Conservation (phyloP, 1,284 basidiomycete species). For the Sanghuangporus weigelae region DNA sequence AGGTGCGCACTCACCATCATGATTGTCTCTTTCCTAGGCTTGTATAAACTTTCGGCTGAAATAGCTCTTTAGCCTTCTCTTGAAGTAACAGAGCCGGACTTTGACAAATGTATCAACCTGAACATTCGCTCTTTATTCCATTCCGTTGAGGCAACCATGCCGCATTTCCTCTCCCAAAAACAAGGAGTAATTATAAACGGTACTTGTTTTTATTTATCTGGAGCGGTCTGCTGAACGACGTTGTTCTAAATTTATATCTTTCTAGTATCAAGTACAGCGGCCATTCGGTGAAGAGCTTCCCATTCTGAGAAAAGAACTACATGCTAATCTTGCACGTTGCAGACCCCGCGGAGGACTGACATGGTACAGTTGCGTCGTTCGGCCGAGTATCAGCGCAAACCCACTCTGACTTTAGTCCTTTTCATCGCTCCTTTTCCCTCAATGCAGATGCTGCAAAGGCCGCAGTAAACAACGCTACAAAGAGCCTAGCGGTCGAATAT, state of each 20-base stretch:
- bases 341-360: constrained; percentile 16
- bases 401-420: not conserved
- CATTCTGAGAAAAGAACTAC: not conserved
- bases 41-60: not conserved
- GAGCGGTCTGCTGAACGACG: not conserved
- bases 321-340: not conserved
- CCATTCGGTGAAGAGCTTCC: constrained; percentile 2
- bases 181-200: constrained; percentile 13
- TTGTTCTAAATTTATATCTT: not conserved
- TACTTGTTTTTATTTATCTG: not conserved
- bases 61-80: constrained; percentile 8
- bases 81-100: constrained; percentile 11
- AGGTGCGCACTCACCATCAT: not conserved
- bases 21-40: not conserved
- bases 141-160: constrained; percentile 10
- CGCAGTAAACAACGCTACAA: constrained; percentile 10
- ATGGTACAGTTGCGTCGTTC: constrained; percentile 17
- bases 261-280: constrained; percentile 14
- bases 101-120: constrained; percentile 14
- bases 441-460: constrained; percentile 8
- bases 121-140: constrained; percentile 15
- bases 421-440: not conserved
- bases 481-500: constrained; percentile 10
- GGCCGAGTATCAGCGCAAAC: not conserved
- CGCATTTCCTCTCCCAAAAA: constrained; percentile 13